These are phyloP conservation scores for Zygnema circumcarinatum DNA, from an alignment of 139 green algal genomes.

Conservation along the genomic window DNA sequence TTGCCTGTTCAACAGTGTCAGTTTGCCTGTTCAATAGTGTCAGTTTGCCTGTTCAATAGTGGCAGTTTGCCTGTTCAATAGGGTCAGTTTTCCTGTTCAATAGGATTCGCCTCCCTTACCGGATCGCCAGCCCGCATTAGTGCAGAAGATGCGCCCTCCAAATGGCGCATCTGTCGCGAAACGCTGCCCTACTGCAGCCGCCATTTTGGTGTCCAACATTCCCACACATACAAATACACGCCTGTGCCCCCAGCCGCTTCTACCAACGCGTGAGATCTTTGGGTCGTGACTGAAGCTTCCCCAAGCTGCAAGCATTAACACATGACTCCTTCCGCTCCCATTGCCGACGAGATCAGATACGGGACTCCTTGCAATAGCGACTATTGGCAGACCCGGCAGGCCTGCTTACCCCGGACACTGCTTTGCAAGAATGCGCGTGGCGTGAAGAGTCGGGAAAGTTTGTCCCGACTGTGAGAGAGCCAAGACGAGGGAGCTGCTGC, in stretches of 20 bases:
- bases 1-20: no score
- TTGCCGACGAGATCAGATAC: no score
- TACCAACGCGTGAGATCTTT: no score
- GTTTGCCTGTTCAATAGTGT: no score
- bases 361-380: no score
- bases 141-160: constrained; percentile 39
- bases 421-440: constrained; percentile 36
- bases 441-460: constrained; percentile 59
- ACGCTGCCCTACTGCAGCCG: constrained; percentile 34
- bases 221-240: constrained; percentile 48
- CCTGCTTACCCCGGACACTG: constrained; percentile 37
- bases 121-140: constrained; percentile 27
- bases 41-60: no score
- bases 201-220: constrained; percentile 54
- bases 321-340: no score
- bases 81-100: no score
- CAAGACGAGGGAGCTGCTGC: constrained; percentile 39
- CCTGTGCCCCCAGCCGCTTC: constrained; percentile 11
- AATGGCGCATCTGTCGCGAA: constrained; percentile 13
- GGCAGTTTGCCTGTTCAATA: no score
- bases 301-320: no score
- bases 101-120: neutral
- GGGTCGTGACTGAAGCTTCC: no score
- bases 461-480: constrained; percentile 53
- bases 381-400: no score